A percentile compares a stretch with the other conserved stretches of the same genome.
phyloP scores from a whole-genome alignment of 495 filamentous ascomycete species.

The Neurospora tetraspora region DNA sequence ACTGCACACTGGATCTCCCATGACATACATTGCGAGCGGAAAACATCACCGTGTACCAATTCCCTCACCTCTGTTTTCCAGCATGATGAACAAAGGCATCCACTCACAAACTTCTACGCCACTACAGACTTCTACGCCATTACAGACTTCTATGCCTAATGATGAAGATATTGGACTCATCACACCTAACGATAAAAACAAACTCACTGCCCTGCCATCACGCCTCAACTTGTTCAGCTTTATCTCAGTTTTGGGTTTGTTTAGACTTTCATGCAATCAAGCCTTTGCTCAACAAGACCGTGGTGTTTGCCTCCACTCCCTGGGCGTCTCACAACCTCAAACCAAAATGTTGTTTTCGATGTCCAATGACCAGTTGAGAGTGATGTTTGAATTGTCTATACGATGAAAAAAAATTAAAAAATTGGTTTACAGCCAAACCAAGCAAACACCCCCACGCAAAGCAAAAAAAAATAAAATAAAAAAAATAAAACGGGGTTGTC shows the following conservation, averaged over 20 bases:
- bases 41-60: background rate
- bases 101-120: background rate
- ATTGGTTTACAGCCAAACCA: background rate
- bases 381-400: background rate
- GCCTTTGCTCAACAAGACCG: background rate
- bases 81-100: background rate
- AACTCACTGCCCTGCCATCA: background rate
- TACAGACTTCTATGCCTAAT: background rate
- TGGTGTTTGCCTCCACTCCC: background rate
- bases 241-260: background rate
- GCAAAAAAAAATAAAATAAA: background rate
- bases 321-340: background rate
- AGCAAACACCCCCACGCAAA: background rate
- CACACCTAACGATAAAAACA: background rate
- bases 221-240: background rate
- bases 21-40: background rate
- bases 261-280: background rate
- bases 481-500: background rate
- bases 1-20: background rate
- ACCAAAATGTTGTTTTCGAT: background rate
- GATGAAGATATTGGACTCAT: background rate
- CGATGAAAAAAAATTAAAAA: background rate
- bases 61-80: background rate
- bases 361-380: background rate
- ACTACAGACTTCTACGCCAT: background rate